Conservation (phyloP, 768 basidiomycete species). For the Termitomyces sp. region DNA sequence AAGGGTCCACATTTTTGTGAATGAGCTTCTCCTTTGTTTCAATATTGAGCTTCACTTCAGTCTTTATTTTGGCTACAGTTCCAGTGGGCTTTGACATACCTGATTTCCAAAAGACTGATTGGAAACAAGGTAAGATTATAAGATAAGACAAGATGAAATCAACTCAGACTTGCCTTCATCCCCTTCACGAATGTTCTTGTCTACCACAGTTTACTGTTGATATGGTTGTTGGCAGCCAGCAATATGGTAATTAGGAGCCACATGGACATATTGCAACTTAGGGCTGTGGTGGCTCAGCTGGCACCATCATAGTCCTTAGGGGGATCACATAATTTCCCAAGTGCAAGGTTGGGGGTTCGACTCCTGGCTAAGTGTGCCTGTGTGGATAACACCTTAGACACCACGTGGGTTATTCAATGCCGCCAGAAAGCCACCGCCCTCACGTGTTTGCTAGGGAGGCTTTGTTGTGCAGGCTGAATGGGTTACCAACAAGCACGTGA, state of each 20-base stretch:
- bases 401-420: too few species aligned
- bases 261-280: not conserved
- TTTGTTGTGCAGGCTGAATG: too few species aligned
- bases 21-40: constrained; percentile 20
- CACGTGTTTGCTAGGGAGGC: too few species aligned
- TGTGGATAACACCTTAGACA: too few species aligned
- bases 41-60: constrained; percentile 20
- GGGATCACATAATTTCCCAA: too few species aligned
- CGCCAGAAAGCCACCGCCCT: too few species aligned
- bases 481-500: too few species aligned
- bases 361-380: too few species aligned
- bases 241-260: not conserved
- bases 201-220: constrained; percentile 14
- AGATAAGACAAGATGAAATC: not conserved
- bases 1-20: constrained; percentile 21
- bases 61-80: constrained; percentile 19
- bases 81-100: constrained; percentile 15
- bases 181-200: constrained; percentile 20
- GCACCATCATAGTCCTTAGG: too few species aligned
- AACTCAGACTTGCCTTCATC: constrained; percentile 17
- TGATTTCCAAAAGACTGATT: constrained; percentile 22
- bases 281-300: too few species aligned
- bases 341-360: too few species aligned
- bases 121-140: not conserved
- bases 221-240: not conserved